These are phyloP conservation scores for Phialocephala sp. DNA, from an alignment of 2,329 filamentous ascomycete species.

Conservation along the genomic window DNA sequence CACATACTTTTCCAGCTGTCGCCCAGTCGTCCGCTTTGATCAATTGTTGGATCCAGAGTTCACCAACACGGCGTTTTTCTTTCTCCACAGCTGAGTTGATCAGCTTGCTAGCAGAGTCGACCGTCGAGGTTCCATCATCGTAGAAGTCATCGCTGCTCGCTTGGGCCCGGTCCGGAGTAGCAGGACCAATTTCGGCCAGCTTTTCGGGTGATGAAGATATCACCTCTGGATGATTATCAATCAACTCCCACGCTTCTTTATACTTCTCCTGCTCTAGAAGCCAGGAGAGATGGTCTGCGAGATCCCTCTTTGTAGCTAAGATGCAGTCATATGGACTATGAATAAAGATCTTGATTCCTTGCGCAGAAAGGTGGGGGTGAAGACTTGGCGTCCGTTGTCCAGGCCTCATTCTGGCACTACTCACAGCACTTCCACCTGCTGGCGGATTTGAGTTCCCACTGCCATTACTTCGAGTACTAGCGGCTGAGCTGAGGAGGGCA, in stretches of 20 bases:
- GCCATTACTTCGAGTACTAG: constrained; percentile 67
- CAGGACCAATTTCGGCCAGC: constrained; percentile 47
- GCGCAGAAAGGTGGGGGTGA: constrained; percentile 45
- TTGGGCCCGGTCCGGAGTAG: constrained; percentile 46
- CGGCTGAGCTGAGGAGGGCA: constrained; percentile 83
- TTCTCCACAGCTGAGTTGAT: constrained; percentile 74
- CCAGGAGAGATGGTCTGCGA: constrained; percentile 86
- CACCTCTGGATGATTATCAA: constrained; percentile 86
- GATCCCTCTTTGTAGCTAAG: constrained; percentile 85
- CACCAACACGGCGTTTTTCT: constrained; percentile 89
- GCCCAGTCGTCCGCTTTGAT: constrained; percentile 77
- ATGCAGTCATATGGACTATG: constrained; percentile 97
- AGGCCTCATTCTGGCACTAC: constrained; percentile 49
- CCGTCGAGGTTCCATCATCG: constrained; percentile 71
- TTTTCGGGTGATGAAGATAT: constrained; percentile 52
- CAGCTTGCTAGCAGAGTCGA: constrained; percentile 62
- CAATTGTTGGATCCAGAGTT: constrained; percentile 90
- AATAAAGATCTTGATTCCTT: constrained; percentile 84
- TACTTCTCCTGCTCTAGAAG: constrained; percentile 82
- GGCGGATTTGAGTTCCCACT: constrained; percentile 2
- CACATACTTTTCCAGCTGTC: constrained; percentile 79
- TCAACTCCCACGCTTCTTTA: constrained; percentile 83
- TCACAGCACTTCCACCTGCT: constrained; percentile 49
- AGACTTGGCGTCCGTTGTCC: constrained; percentile 47
- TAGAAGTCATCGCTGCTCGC: constrained; percentile 67